These are phyloP conservation scores for Leishmania amazonensis DNA, from an alignment of 208 protist species.

Conservation along the genomic window DNA sequence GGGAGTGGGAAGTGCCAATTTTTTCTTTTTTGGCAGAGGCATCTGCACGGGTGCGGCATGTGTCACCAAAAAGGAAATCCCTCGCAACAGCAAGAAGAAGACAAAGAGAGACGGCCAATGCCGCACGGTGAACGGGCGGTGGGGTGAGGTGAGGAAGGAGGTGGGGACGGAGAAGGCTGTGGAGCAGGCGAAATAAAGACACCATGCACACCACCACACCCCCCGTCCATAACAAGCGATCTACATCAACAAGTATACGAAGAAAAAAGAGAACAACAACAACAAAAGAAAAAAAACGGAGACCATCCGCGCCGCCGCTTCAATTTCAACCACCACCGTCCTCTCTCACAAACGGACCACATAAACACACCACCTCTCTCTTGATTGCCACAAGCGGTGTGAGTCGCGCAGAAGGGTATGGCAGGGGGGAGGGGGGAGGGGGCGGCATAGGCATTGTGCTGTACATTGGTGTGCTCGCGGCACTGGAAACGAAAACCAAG, in stretches of 20 bases:
- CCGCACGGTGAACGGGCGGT: not conserved
- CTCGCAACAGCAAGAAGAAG: not conserved
- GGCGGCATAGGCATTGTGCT: not conserved
- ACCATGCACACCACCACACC: not conserved
- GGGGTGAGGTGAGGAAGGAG: not conserved
- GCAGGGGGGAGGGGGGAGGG: not conserved
- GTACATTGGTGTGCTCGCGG: not conserved
- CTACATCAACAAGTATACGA: not conserved
- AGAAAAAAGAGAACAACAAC: not conserved
- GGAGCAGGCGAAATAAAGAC: not conserved
- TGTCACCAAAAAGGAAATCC: not conserved
- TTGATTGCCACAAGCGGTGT: not conserved
- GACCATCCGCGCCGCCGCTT: not conserved
- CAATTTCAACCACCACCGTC: not conserved
- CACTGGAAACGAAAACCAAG: conserved; percentile 1
- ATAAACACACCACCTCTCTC: no score
- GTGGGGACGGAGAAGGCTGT: not conserved
- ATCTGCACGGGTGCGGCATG: not conserved
- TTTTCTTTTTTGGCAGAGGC: not conserved
- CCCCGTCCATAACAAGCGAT: not conserved
- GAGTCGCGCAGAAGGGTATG: not conserved
- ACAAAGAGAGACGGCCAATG: not conserved
- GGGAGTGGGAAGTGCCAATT: no score
- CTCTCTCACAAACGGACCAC: not conserved
- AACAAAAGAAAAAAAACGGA: not conserved